Evolutionary conservation across 2,329 filamentous ascomycete genomes (phyloP).

Genomic region (Scedosporium aurantiacum): DNA sequence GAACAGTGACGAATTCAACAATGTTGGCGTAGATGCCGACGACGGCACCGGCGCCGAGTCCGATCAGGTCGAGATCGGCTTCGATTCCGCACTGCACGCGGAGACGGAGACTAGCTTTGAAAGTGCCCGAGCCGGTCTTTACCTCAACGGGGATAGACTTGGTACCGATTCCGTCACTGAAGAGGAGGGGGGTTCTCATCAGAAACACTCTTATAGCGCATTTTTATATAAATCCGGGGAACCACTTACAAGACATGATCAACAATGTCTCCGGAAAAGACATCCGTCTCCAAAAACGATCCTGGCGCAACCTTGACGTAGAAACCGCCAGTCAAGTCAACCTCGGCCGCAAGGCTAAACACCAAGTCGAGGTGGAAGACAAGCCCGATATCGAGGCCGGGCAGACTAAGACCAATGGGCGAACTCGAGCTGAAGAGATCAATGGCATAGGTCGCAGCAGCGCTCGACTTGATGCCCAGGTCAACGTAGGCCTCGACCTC

Average conservation of each 20-base stretch:
- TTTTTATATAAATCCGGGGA: background rate
- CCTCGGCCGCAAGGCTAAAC: constrained; percentile 31
- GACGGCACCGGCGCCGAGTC: constrained; percentile 29
- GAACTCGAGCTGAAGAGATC: constrained; percentile 35
- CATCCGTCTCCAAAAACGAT: constrained; percentile 27
- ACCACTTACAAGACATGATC: constrained; percentile 29
- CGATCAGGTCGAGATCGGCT: constrained; percentile 16
- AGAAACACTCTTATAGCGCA: background rate
- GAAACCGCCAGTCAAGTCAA: constrained; percentile 41
- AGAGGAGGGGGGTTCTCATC: background rate
- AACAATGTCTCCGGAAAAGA: constrained; percentile 32
- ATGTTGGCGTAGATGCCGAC: constrained; percentile 39
- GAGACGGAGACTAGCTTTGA: constrained; percentile 39
- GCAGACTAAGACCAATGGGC: constrained; percentile 30
- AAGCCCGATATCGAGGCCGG: constrained; percentile 32
- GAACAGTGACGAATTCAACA: constrained; percentile 37
- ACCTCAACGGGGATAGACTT: constrained; percentile 36
- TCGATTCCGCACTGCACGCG: constrained; percentile 33
- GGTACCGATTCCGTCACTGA: constrained; percentile 22
- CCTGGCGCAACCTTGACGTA: constrained; percentile 39
- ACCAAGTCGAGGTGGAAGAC: constrained; percentile 41
- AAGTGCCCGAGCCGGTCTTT: constrained; percentile 31
- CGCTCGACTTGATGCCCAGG: constrained; percentile 32
- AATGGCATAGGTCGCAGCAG: constrained; percentile 36
- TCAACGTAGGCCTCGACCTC: constrained; percentile 41